phyloP scores from a whole-genome alignment of 2,329 filamentous ascomycete species.

The Cryphonectria japonica region DNA sequence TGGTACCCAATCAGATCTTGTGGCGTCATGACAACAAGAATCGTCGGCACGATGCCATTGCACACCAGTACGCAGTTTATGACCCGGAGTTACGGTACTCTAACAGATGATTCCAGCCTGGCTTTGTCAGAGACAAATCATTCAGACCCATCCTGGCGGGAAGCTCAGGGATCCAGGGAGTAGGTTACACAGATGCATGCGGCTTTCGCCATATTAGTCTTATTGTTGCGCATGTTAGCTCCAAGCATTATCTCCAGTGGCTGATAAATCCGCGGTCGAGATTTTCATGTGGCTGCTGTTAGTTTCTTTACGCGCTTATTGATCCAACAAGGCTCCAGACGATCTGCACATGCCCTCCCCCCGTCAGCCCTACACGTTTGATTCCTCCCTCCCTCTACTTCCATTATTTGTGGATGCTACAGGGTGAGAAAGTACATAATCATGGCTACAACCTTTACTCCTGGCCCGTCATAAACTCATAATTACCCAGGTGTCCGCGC shows the following conservation, averaged over 20 bases:
- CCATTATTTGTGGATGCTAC: too few relatives aligned
- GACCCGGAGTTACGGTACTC: conserved; percentile 14
- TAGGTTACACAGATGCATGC: not conserved
- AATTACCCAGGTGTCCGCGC: not conserved
- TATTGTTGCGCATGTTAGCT: not conserved
- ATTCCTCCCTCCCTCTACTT: not conserved
- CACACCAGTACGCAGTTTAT: conserved; percentile 9
- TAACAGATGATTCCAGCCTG: not conserved
- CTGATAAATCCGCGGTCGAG: conserved; percentile 17
- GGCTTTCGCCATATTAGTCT: not conserved
- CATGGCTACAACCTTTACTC: not conserved
- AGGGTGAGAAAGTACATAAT: not conserved
- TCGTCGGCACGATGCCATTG: not conserved
- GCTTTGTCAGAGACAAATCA: conserved; percentile 17
- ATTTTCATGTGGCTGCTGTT: not conserved
- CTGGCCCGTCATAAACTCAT: not conserved
- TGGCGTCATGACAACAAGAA: not conserved
- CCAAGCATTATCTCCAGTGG: conserved; percentile 1
- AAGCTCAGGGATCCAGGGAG: not conserved
- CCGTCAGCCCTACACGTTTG: not conserved
- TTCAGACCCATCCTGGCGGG: not conserved
- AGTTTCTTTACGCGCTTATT: not conserved
- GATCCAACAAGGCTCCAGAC: not conserved
- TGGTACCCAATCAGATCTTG: conserved; percentile 8
- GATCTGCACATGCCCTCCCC: too few relatives aligned